Evolutionary conservation across 2,329 filamentous ascomycete species (phyloP).

Genomic region (Aspergillus tubingensis): DNA sequence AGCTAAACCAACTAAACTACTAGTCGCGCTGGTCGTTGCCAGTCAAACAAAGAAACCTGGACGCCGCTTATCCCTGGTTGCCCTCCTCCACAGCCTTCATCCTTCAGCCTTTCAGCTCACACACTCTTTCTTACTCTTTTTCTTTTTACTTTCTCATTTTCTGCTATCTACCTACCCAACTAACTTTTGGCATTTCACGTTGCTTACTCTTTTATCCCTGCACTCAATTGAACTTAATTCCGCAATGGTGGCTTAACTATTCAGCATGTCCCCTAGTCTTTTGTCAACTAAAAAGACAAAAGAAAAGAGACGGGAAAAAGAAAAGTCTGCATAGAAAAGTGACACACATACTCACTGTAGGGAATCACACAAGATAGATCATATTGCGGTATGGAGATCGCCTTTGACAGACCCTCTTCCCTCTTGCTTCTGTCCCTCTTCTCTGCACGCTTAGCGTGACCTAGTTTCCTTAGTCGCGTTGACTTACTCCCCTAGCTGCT

Average conservation of each 20-base stretch:
- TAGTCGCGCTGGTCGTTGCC: not conserved
- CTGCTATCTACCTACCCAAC: too few relatives aligned
- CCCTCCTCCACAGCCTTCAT: not conserved
- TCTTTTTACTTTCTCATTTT: too few relatives aligned
- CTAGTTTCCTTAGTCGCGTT: not conserved
- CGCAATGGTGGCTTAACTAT: not conserved
- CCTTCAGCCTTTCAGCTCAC: not conserved
- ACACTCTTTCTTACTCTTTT: not conserved
- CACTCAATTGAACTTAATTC: not conserved
- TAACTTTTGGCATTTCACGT: too few relatives aligned
- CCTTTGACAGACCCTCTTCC: not conserved
- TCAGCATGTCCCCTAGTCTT: not conserved
- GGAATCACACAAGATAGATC: not conserved
- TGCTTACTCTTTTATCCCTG: not conserved
- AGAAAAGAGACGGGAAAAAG: too few relatives aligned
- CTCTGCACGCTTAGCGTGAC: constrained; percentile 3
- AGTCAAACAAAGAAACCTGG: not conserved
- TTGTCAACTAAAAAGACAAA: not conserved
- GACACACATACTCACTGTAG: not conserved
- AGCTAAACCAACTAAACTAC: not conserved
- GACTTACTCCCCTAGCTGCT: not conserved
- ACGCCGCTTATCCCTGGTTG: constrained; percentile 1
- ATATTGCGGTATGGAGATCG: constrained; percentile 10
- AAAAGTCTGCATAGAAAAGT: not conserved
- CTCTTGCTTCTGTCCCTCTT: not conserved